These are phyloP conservation scores for Cladosporium colombiae DNA, from an alignment of 2,329 filamentous ascomycete species.

Conservation along the genomic window DNA sequence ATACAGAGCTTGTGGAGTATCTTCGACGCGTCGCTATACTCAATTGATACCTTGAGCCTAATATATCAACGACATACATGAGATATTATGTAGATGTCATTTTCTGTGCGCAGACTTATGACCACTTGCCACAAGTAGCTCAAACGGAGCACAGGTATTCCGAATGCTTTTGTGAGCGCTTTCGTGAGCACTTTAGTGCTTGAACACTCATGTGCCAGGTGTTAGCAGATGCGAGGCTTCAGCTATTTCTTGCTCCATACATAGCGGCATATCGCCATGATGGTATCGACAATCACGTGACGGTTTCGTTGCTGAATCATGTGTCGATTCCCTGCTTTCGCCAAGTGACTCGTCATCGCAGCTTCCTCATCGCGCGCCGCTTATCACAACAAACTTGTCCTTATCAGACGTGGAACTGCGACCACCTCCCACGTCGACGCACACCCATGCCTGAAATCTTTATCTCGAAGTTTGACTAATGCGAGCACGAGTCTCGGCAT, in stretches of 20 bases:
- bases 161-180: too few relatives aligned
- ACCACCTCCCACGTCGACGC: not conserved
- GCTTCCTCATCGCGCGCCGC: not conserved
- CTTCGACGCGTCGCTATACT: not conserved
- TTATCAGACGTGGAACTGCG: not conserved
- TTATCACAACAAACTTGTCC: not conserved
- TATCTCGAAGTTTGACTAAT: not conserved
- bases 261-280: not conserved
- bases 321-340: not conserved
- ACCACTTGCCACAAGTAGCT: not conserved
- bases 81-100: not conserved
- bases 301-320: not conserved
- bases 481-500: not conserved
- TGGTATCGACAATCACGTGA: not conserved
- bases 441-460: not conserved
- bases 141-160: not conserved
- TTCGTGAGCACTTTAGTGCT: not conserved
- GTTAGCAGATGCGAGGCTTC: not conserved
- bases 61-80: not conserved
- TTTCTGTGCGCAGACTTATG: not conserved
- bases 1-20: not conserved
- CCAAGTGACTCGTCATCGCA: not conserved
- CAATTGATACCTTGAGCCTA: not conserved
- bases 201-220: not conserved
- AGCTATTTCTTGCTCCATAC: not conserved